Base-by-base conservation (phyloP, 768 basidiomycete species). In the Tricholoma sp. region DNA sequence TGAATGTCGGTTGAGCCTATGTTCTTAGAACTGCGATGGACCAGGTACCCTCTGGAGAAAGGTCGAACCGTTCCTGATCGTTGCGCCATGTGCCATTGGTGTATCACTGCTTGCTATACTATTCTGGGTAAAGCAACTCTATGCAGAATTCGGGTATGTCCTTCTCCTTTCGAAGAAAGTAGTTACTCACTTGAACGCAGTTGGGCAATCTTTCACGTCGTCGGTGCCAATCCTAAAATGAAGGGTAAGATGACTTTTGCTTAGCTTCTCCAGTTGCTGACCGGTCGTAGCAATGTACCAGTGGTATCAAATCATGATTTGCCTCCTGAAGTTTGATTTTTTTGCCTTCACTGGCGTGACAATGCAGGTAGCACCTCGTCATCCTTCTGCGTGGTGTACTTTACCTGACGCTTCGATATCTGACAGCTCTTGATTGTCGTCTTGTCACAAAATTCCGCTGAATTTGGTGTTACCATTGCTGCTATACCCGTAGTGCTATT, bases 181-280 rank as follows among this genome's bases (percentile, higher is more conserved):
- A n/a, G 24, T 55, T 4, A n/a, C 58, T 66, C 17, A 55, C 57
- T 32, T 52, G 42, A 24, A 12, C 24, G 24, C 59, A 92, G 91
- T 44, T 94, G 91, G 92, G 90, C 89, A 39, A 89, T 94, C 65
- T 94, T 94, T 76, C 91, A 92, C 65, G 84, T 89, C 34, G 90
- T 93, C 18, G 91, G 90, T 32, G 91, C 91, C 34, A 89, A 91
- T 62, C 88, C 88, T 9, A 86, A 78, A 62, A 85, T 89, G 82
- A 93, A 92, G 72, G 80, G 91, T 91, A 59, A 56, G 83, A 62
- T 45, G n/a, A 48, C 17, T 59, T 20, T 44, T 13, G 28, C 18
- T 18, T 2, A 4, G 13, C 54, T 8, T 53, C 10, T 42, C n/a
- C 49, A 47, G 3, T 24, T 41, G 31, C 44, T 60, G 31, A 57